These are phyloP conservation scores for Hymenoscyphus albidus DNA, from an alignment of 2,329 filamentous ascomycete genomes.

Conservation along the genomic window DNA sequence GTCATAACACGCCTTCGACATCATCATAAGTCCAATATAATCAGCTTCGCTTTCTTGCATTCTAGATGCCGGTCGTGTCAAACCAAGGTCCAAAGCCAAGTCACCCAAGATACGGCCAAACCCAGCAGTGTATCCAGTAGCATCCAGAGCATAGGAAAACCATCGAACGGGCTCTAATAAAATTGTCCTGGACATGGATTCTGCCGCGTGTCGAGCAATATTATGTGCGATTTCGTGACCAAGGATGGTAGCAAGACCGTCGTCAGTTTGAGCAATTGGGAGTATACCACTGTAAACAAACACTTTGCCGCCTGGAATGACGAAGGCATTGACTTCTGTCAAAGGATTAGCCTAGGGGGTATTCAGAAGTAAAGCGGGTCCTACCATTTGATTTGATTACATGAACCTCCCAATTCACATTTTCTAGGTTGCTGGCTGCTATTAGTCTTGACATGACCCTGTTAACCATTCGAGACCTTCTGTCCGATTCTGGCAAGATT, in stretches of 20 bases:
- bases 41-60: constrained; percentile 75
- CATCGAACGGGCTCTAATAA: constrained; percentile 39
- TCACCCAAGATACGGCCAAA: constrained; percentile 26
- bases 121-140: constrained; percentile 24
- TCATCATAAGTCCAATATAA: constrained; percentile 78
- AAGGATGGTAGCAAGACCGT: constrained; percentile 69
- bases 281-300: constrained; percentile 75
- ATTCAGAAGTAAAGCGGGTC: constrained; percentile 21
- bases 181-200: constrained; percentile 48
- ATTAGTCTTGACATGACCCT: constrained; percentile 64
- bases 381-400: constrained; percentile 64
- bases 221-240: constrained; percentile 80
- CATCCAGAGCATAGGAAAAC: constrained; percentile 36
- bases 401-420: constrained; percentile 63
- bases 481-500: constrained; percentile 56
- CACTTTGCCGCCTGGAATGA: constrained; percentile 74
- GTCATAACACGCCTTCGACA: constrained; percentile 75
- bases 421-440: constrained; percentile 59
- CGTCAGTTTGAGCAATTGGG: constrained; percentile 61
- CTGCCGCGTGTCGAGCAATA: constrained; percentile 63
- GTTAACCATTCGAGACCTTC: constrained; percentile 52
- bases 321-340: constrained; percentile 64
- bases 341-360: background rate
- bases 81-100: constrained; percentile 52
- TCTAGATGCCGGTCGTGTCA: constrained; percentile 63